Conservation (phyloP, 208 protist genomes). For the Leishmania tropica region DNA sequence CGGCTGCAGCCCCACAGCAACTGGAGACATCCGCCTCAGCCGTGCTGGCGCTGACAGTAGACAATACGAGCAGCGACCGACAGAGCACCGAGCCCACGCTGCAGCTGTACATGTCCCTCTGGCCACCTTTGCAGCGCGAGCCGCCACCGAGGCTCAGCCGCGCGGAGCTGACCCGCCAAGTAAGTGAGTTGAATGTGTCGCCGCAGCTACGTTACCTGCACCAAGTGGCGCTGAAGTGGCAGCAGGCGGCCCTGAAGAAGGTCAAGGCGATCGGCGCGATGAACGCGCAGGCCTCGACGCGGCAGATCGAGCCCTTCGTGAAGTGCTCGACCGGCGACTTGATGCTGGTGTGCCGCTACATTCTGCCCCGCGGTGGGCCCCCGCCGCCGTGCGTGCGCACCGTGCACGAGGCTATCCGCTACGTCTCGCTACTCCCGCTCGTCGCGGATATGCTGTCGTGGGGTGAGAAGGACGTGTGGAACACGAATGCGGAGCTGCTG, state of each 20-base stretch:
- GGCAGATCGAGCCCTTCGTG: constrained; percentile 77
- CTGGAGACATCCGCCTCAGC: neutral
- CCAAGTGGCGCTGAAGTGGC: constrained; percentile 64
- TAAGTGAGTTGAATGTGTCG: constrained; percentile 57
- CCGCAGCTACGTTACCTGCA: constrained; percentile 65
- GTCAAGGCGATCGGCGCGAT: constrained; percentile 54
- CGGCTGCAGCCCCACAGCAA: neutral
- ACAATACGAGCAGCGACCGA: neutral
- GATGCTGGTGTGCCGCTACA: constrained; percentile 71
- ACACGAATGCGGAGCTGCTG: constrained; percentile 78
- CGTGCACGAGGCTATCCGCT: constrained; percentile 76
- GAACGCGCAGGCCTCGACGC: constrained; percentile 58
- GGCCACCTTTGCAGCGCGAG: constrained; percentile 66
- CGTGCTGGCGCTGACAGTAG: neutral
- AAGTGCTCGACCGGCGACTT: constrained; percentile 73
- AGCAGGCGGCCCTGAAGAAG: constrained; percentile 32
- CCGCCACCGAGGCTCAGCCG: constrained; percentile 35
- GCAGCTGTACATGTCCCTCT: constrained; percentile 84
- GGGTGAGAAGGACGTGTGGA: constrained; percentile 71
- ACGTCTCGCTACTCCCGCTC: constrained; percentile 73
- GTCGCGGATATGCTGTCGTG: constrained; percentile 63
- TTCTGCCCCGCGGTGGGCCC: constrained; percentile 65
- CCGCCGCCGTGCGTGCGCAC: constrained; percentile 60
- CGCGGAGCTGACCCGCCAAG: constrained; percentile 34
- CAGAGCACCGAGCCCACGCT: constrained; percentile 43